These are phyloP conservation scores for Boletellus ananas DNA, from an alignment of 768 basidiomycete genomes.

Conservation along the genomic window DNA sequence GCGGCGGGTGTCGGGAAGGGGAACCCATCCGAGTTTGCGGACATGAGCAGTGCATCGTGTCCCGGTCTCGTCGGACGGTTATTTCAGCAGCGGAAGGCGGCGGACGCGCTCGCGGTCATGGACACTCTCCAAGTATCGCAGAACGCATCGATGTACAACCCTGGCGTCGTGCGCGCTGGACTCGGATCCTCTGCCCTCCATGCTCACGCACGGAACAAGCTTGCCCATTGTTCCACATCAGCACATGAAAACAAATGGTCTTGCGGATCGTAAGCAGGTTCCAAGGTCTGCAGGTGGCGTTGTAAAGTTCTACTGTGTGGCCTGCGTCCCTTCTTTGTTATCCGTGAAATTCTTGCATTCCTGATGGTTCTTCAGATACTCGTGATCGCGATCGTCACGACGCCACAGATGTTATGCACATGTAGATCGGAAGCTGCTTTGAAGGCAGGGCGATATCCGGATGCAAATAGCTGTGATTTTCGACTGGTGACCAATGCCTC, in stretches of 20 bases:
- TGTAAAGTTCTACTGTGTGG: conserved; percentile 20
- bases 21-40: conserved; percentile 6
- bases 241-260: no score
- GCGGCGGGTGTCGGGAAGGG: not conserved
- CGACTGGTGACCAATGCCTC: no score
- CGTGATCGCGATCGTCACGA: conserved; percentile 3
- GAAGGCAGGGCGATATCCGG: conserved; percentile 45
- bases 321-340: not conserved
- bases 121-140: no score
- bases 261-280: no score
- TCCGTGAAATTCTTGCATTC: no score
- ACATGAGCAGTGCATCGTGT: conserved; percentile 4
- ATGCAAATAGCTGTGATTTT: conserved; percentile 24
- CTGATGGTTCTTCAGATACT: conserved; percentile 16
- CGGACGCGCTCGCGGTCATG: not conserved
- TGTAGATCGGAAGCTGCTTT: conserved; percentile 43
- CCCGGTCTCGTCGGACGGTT: conserved; percentile 3
- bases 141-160: no score
- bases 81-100: conserved; percentile 4
- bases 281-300: no score
- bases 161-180: no score
- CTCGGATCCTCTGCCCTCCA: not conserved
- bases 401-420: conserved; percentile 30
- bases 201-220: conserved; percentile 16
- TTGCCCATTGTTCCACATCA: no score